These are phyloP conservation scores for Penicillium manginii DNA, from an alignment of 495 filamentous ascomycete species.

Conservation along the genomic window DNA sequence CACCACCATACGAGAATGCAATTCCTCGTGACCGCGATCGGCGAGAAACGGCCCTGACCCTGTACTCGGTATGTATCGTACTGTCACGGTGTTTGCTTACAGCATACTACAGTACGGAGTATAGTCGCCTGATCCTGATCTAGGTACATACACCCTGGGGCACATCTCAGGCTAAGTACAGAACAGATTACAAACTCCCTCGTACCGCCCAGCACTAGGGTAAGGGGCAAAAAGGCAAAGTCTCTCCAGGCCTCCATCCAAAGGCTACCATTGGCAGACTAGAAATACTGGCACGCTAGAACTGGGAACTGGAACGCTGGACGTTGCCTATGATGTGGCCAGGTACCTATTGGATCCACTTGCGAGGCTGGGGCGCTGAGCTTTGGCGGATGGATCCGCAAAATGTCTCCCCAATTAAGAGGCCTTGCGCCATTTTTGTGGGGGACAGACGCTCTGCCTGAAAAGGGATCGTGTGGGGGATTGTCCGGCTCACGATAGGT, in stretches of 20 bases:
- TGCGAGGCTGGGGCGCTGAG: conserved; percentile 23
- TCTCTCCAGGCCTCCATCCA: neutral
- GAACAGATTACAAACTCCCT: too few species aligned
- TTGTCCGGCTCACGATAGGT: conserved; percentile 8
- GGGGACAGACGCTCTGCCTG: conserved; percentile 19
- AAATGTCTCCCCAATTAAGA: conserved; percentile 16
- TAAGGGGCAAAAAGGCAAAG: conserved; percentile 8
- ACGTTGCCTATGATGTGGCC: conserved; percentile 21
- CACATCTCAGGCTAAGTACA: neutral
- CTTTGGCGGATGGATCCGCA: conserved; percentile 23
- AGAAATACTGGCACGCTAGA: neutral
- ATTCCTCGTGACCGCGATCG: conserved; percentile 7
- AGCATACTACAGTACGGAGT: neutral
- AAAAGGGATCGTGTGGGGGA: conserved; percentile 35
- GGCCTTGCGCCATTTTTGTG: conserved; percentile 39
- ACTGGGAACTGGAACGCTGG: conserved; percentile 6
- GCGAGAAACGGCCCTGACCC: neutral
- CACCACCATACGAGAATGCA: conserved; percentile 4
- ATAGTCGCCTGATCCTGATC: too few species aligned
- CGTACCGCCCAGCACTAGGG: neutral
- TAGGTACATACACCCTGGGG: too few species aligned
- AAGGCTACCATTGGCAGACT: conserved; percentile 4
- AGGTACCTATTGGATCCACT: conserved; percentile 29
- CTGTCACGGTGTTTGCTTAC: neutral
- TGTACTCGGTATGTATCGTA: neutral